Evolutionary conservation across 768 basidiomycete species (phyloP), one percentile per base, ranked within the genome.

Genomic region (Psilocybe subaeruginosa): DNA sequence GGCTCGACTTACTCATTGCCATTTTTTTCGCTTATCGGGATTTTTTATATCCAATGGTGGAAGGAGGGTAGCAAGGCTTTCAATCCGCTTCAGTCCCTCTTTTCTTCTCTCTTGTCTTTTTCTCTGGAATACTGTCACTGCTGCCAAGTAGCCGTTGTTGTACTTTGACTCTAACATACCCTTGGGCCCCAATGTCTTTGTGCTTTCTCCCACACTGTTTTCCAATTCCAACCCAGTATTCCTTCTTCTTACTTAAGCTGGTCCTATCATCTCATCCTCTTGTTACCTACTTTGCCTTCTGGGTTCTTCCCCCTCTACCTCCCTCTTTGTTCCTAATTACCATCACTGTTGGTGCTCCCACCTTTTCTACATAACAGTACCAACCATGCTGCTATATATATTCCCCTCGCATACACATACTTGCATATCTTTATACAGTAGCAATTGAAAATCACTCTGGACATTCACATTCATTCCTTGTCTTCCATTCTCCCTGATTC

Each of bases 141-240:
- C 60, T 62, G 52, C 56, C 41, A 30, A 55, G 50, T 61, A 54
- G 64, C 62, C 54, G 62, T 63, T 68, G 67, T 68, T 68, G 67
- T 68, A 68, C 62, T 68, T 60, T 68, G 57, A 56, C 47, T 49
- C 41, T 39, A 27, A 46, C 56, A 59, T 56, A 48, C 58, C 35
- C 27, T 31, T 31, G 52, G 43, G 51, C 12, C 47, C 33, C 19
- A 19, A 41, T 19, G 41, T 51, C 27, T 51, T 51, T 51, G 51
- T 53, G 51, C 37, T 16, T n/a, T 53, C 31, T 37, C 16, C 46
- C 46, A 41, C 23, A 35, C 47, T 17, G 37, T 23, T 23, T 23
- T 23, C 23, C 23, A 2, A 23, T 23, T 43, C 2, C 14, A 4
- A 43, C 5, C 41, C n/a, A 12, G 2, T 39, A 39, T 14, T 39